A percentile compares a stretch with the other conserved stretches of the same genome.
Conservation (phyloP, 345 rosid species). For the Hypericum androsaemum region DNA sequence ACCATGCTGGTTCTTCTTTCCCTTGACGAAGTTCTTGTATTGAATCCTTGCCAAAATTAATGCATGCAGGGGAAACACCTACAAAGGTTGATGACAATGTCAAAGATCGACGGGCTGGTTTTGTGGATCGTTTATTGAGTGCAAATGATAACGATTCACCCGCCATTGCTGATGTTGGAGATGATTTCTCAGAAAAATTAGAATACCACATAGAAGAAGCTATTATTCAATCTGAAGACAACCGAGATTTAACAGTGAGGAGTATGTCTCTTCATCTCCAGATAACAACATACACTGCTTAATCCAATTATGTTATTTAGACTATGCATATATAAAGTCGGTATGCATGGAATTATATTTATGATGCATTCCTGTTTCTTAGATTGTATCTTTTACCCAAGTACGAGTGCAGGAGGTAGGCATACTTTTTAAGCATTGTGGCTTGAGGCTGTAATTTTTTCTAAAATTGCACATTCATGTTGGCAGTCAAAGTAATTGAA, state of each 20-base stretch:
- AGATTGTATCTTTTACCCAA: too few species aligned
- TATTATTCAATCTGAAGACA: constrained; percentile 20
- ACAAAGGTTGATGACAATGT: constrained; percentile 34
- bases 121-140: constrained; percentile 61
- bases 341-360: too few species aligned
- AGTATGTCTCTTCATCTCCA: constrained; percentile 28
- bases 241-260: constrained; percentile 23
- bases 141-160: constrained; percentile 29
- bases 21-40: constrained; percentile 2
- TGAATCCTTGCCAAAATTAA: constrained; percentile 10
- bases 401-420: too few species aligned
- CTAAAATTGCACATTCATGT: too few species aligned
- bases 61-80: constrained; percentile 40
- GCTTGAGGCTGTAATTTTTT: too few species aligned
- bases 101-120: constrained; percentile 62
- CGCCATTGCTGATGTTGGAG: constrained; percentile 12
- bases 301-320: too few species aligned
- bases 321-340: too few species aligned
- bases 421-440: too few species aligned
- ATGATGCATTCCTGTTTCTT: too few species aligned
- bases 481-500: too few species aligned
- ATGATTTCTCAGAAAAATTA: constrained; percentile 23
- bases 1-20: too few species aligned
- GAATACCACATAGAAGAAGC: constrained; percentile 25
- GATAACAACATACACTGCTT: too few species aligned